Evolutionary conservation across 768 basidiomycete species (phyloP).

Genomic region (Mycena amicta): DNA sequence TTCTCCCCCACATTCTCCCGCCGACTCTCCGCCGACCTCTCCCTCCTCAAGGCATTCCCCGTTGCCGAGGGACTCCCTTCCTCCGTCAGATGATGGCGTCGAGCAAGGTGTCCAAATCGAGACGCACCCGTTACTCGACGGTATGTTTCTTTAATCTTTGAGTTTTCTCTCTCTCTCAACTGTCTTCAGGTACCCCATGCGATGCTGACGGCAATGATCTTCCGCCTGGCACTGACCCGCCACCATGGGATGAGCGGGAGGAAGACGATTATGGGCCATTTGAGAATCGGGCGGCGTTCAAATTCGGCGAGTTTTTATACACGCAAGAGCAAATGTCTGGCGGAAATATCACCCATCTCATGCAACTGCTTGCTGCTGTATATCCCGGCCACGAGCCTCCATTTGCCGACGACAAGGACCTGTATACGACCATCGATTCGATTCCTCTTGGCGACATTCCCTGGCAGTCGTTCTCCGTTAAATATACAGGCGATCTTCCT

Average conservation of each 20-base stretch:
- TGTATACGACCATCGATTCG: constrained; percentile 29
- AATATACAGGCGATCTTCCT: constrained; percentile 26
- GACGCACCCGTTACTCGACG: not conserved
- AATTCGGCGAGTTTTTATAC: not conserved
- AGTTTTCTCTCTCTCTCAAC: not conserved
- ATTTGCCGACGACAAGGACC: constrained; percentile 24
- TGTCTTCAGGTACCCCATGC: not conserved
- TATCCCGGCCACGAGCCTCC: constrained; percentile 13
- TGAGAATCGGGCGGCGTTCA: not conserved
- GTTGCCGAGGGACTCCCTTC: too few species aligned
- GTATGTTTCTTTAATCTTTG: not conserved
- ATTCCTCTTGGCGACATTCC: constrained; percentile 28
- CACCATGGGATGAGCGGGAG: not conserved
- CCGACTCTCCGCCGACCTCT: too few species aligned
- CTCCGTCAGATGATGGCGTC: too few species aligned
- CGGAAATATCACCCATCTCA: not conserved
- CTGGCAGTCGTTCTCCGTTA: constrained; percentile 30
- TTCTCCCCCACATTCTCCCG: too few species aligned
- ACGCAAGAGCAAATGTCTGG: not conserved
- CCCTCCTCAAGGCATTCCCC: too few species aligned
- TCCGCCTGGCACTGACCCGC: not conserved
- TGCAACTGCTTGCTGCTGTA: not conserved
- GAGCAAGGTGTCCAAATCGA: not conserved
- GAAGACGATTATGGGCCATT: not conserved
- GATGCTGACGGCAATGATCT: not conserved